These are phyloP conservation scores for Stereocaulon alpinum DNA, from an alignment of 495 filamentous ascomycete genomes.

Conservation along the genomic window DNA sequence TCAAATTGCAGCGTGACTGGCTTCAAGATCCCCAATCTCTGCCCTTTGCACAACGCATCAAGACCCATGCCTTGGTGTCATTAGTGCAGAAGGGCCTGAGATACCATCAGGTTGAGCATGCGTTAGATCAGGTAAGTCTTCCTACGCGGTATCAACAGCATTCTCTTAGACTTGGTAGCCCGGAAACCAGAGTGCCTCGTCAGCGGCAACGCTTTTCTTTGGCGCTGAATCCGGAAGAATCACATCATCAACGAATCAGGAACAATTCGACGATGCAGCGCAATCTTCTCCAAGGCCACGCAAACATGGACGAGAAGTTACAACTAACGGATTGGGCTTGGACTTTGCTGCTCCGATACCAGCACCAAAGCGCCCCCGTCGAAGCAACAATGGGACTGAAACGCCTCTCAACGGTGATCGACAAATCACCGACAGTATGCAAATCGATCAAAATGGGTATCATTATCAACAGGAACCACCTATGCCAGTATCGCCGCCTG, in stretches of 20 bases:
- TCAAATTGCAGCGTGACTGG: slow-evolving; percentile 77
- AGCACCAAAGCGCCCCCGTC: slow-evolving; percentile 24
- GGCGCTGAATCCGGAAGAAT: slow-evolving; percentile 33
- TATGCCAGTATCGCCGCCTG: slow-evolving; percentile 36
- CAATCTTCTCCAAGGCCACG: slow-evolving; percentile 26
- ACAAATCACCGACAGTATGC: slow-evolving; percentile 21
- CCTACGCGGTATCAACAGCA: neutral
- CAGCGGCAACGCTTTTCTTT: slow-evolving; percentile 37
- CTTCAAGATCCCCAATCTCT: slow-evolving; percentile 57
- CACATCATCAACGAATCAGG: slow-evolving; percentile 13
- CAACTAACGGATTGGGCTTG: slow-evolving; percentile 31
- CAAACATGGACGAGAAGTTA: slow-evolving; percentile 34
- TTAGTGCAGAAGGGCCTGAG: slow-evolving; percentile 69
- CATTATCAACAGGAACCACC: slow-evolving; percentile 17
- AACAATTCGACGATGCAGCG: slow-evolving; percentile 17
- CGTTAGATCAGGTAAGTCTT: slow-evolving; percentile 46
- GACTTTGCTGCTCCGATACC: slow-evolving; percentile 28
- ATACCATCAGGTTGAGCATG: slow-evolving; percentile 60
- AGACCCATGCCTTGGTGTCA: slow-evolving; percentile 61
- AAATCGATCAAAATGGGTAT: slow-evolving; percentile 20
- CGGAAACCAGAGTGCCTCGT: slow-evolving; percentile 4
- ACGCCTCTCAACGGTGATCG: slow-evolving; percentile 34
- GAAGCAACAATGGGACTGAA: slow-evolving; percentile 33
- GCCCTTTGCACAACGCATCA: slow-evolving; percentile 66
- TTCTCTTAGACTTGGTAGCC: slow-evolving; percentile 6